These are phyloP conservation scores for Phytophthora citricola DNA, from an alignment of 352 stramenopile species.

Conservation along the genomic window DNA sequence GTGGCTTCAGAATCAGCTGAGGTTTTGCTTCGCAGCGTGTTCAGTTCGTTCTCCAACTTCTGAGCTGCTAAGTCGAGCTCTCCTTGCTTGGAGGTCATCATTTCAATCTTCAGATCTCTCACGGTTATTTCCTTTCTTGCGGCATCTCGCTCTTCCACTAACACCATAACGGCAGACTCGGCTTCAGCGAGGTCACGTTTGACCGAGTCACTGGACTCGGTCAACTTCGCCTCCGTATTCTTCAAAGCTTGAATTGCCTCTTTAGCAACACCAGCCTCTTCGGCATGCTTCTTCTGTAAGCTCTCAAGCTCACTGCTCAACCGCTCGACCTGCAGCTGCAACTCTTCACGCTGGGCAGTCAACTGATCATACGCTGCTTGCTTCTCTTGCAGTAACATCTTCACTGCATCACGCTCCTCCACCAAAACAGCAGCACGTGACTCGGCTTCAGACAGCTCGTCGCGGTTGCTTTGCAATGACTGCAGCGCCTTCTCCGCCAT, in stretches of 20 bases:
- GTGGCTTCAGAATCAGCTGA: slow-evolving; percentile 23
- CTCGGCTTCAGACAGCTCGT: slow-evolving; percentile 34
- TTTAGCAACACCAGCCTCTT: slow-evolving; percentile 21
- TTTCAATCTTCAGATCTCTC: slow-evolving; percentile 47
- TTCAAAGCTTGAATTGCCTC: slow-evolving; percentile 28
- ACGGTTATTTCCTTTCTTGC: slow-evolving; percentile 34
- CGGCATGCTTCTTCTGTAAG: slow-evolving; percentile 6
- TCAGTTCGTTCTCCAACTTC: slow-evolving; percentile 38
- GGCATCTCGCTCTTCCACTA: slow-evolving; percentile 43
- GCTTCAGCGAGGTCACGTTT: slow-evolving; percentile 37
- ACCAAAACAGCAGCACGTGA: slow-evolving; percentile 23
- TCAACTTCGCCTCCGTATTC: slow-evolving; percentile 18
- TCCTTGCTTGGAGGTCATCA: slow-evolving; percentile 42
- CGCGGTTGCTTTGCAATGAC: slow-evolving; percentile 32
- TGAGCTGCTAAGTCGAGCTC: slow-evolving; percentile 33
- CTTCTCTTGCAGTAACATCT: slow-evolving; percentile 25
- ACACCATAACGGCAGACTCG: slow-evolving; percentile 38
- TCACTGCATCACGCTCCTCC: slow-evolving; percentile 33
- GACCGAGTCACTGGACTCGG: slow-evolving; percentile 22
- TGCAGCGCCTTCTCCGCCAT: slow-evolving; percentile 46
- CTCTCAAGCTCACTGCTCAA: slow-evolving; percentile 27
- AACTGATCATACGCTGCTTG: slow-evolving; percentile 20
- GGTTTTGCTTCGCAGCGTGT: slow-evolving; percentile 29
- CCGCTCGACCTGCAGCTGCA: slow-evolving; percentile 34
- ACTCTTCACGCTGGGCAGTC: slow-evolving; percentile 15